These are phyloP conservation scores for Aureobasidium mangrovei DNA, from an alignment of 2,329 filamentous ascomycete genomes.

Conservation along the genomic window DNA sequence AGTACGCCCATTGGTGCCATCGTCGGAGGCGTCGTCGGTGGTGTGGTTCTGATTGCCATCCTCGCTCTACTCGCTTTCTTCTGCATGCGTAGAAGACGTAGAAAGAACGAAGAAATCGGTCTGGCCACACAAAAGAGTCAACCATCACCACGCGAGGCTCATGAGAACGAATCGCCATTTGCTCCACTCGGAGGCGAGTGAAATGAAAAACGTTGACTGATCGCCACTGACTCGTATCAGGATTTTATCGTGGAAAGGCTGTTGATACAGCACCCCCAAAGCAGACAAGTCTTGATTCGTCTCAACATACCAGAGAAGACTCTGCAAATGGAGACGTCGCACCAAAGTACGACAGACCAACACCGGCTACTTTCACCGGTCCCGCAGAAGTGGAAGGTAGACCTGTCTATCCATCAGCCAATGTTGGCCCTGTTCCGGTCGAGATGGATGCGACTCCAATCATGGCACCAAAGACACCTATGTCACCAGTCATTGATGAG, in stretches of 20 bases:
- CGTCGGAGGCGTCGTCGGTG: conserved; percentile 17
- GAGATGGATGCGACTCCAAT: conserved; percentile 10
- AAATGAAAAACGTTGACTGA: background rate
- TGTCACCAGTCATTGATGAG: conserved; percentile 9
- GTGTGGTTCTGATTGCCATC: conserved; percentile 17
- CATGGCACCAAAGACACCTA: conserved; percentile 7
- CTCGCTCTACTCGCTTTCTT: conserved; percentile 17
- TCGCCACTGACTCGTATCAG: background rate
- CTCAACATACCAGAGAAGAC: conserved; percentile 3
- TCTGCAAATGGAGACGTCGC: background rate
- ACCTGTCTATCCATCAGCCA: conserved; percentile 2
- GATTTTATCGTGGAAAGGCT: conserved; percentile 2
- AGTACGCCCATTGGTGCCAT: conserved; percentile 19
- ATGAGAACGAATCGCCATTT: conserved; percentile 20
- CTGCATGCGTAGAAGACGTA: conserved; percentile 16
- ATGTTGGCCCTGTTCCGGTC: background rate
- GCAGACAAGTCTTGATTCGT: background rate
- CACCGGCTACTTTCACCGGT: background rate
- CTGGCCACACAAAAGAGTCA: conserved; percentile 17
- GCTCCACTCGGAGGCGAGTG: conserved; percentile 24
- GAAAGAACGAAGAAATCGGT: conserved; percentile 19
- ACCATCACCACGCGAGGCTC: conserved; percentile 15
- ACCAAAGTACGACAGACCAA: background rate
- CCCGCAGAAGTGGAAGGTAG: conserved; percentile 3
- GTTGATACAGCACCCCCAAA: background rate